phyloP scores from a whole-genome alignment of 75 land plant genomes.

The Cupressus sempervirens region DNA sequence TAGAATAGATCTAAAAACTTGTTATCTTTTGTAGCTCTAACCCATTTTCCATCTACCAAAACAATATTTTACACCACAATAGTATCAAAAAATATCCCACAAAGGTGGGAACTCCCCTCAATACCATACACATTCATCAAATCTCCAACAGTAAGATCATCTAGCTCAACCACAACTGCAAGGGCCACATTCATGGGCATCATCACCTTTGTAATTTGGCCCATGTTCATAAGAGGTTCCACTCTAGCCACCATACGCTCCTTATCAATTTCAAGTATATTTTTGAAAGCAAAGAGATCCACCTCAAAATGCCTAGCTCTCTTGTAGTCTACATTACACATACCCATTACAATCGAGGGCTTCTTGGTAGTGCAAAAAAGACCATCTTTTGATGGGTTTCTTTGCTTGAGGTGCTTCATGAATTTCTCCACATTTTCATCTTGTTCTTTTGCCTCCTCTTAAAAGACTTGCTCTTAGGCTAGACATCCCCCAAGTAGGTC shows the following conservation, averaged over 20 bases:
- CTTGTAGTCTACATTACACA: conserved; percentile 97
- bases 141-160: conserved; percentile 90
- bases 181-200: conserved; percentile 89
- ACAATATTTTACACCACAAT: conserved; percentile 87
- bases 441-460: conserved; percentile 91
- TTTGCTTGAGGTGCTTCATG: conserved; percentile 68
- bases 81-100: conserved; percentile 88
- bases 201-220: conserved; percentile 73
- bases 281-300: conserved; percentile 80
- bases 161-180: conserved; percentile 94
- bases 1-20: conserved; percentile 88
- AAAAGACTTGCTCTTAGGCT: conserved; percentile 75
- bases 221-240: conserved; percentile 94
- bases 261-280: conserved; percentile 70
- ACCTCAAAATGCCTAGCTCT: conserved; percentile 97
- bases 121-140: conserved; percentile 94
- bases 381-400: conserved; percentile 81
- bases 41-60: conserved; percentile 71
- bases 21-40: conserved; percentile 90
- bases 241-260: conserved; percentile 81
- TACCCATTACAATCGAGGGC: conserved; percentile 94
- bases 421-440: conserved; percentile 86
- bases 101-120: conserved; percentile 91
- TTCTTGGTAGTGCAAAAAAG: conserved; percentile 96
- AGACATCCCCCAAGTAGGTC: conserved; percentile 62